These are phyloP conservation scores for Cinnamomum micranthum DNA, from an alignment of 164 flowering plant species.

Conservation along the genomic window DNA sequence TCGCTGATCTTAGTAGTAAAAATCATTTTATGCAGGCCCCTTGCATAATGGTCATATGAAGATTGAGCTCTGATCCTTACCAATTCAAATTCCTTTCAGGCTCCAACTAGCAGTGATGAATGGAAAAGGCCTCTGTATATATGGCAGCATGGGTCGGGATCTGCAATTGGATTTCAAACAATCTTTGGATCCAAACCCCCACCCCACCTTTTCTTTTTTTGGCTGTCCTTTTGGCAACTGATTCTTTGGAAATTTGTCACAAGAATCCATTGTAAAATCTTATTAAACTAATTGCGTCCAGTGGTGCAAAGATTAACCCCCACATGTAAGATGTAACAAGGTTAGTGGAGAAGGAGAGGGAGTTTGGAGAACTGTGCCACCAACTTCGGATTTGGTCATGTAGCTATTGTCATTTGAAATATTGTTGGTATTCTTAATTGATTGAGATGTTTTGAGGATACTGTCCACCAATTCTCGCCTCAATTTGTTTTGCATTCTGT, in stretches of 20 bases:
- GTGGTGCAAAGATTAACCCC: slow-evolving; percentile 25
- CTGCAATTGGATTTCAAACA: slow-evolving; percentile 9
- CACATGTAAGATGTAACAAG: slow-evolving; percentile 36
- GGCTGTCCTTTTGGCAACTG: slow-evolving; percentile 24
- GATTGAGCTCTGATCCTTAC: slow-evolving; percentile 45
- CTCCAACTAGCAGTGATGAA: slow-evolving; percentile 11
- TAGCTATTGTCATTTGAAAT: slow-evolving; percentile 8
- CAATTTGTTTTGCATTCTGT: neutral
- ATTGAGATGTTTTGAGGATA: slow-evolving; percentile 10
- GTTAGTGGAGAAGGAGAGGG: slow-evolving; percentile 1
- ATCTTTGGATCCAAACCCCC: slow-evolving; percentile 3
- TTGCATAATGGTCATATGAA: slow-evolving; percentile 55
- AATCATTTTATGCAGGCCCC: slow-evolving; percentile 43
- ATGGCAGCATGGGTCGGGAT: slow-evolving; percentile 15
- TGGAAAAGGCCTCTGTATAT: slow-evolving; percentile 44
- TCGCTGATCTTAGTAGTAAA: neutral
- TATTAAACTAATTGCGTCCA: slow-evolving; percentile 32
- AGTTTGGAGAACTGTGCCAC: slow-evolving; percentile 6
- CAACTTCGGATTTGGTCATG: slow-evolving; percentile 15
- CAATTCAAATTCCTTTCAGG: slow-evolving; percentile 21
- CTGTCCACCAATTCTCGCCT: neutral
- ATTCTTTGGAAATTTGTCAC: slow-evolving; percentile 36
- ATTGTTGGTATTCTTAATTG: slow-evolving; percentile 13
- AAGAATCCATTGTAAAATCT: slow-evolving; percentile 31
- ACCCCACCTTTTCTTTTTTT: neutral